These are phyloP conservation scores for Fraxinus greggii DNA, from an alignment of 305 asterid genomes.

Conservation along the genomic window DNA sequence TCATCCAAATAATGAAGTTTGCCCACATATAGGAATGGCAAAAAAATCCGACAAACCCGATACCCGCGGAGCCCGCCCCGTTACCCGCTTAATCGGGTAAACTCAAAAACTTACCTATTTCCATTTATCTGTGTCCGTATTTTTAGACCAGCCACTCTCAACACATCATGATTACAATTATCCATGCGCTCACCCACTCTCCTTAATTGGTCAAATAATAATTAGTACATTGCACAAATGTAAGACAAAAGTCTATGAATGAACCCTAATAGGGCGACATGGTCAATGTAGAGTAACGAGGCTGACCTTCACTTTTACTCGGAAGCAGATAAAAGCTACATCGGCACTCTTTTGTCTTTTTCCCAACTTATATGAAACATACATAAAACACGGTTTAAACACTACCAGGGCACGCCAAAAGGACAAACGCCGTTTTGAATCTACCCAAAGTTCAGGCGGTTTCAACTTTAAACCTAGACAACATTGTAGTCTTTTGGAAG, in stretches of 20 bases:
- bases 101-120: constrained; percentile 13
- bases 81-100: too few species aligned
- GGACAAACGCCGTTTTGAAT: constrained; percentile 10
- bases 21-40: too few species aligned
- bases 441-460: constrained; percentile 18
- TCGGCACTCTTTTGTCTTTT: constrained; percentile 17
- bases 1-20: neutral
- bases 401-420: constrained; percentile 1
- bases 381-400: neutral
- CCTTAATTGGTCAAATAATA: constrained; percentile 14
- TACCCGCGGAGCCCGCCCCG: too few species aligned
- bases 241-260: constrained; percentile 2
- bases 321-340: constrained; percentile 10
- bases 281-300: constrained; percentile 5
- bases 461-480: neutral
- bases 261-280: constrained; percentile 12
- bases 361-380: constrained; percentile 5
- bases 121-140: constrained; percentile 1
- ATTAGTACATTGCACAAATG: neutral
- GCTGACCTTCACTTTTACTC: constrained; percentile 6
- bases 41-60: too few species aligned
- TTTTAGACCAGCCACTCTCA: constrained; percentile 1
- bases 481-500: constrained; percentile 12
- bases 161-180: constrained; percentile 9
- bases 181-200: constrained; percentile 1